phyloP scores from a whole-genome alignment of 2,329 filamentous ascomycete genomes.

The Endothia cerciana region DNA sequence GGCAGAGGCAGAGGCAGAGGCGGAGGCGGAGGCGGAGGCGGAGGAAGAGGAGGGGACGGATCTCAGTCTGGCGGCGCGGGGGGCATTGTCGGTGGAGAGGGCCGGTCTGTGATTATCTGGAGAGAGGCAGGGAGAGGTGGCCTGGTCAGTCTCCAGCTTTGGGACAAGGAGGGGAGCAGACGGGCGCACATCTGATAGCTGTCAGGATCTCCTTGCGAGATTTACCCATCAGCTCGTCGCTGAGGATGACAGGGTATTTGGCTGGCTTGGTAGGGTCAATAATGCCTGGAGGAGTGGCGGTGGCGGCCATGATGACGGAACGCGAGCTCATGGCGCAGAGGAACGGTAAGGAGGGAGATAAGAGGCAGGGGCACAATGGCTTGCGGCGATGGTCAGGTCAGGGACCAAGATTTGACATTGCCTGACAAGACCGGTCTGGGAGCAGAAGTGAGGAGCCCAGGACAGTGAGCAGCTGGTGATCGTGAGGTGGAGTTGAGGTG shows the following conservation, averaged over 20 bases:
- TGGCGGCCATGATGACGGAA: slow-evolving; percentile 35
- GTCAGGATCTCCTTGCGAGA: slow-evolving; percentile 62
- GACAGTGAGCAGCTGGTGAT: no score
- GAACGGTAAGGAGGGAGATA: no score
- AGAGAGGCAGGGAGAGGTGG: not conserved
- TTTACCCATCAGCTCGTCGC: slow-evolving; percentile 62
- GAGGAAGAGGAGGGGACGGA: slow-evolving; percentile 40
- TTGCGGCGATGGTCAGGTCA: no score
- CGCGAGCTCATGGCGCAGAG: no score
- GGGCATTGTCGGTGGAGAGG: slow-evolving; percentile 52
- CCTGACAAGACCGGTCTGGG: no score
- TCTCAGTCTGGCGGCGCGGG: slow-evolving; percentile 55
- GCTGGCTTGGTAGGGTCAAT: slow-evolving; percentile 64
- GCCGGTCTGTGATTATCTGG: slow-evolving; percentile 66
- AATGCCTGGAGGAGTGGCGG: slow-evolving; percentile 35
- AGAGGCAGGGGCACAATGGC: no score
- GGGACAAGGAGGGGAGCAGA: not conserved
- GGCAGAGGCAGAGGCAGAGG: slow-evolving; percentile 37
- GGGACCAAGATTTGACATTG: no score
- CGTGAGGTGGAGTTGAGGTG: no score
- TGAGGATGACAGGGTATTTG: slow-evolving; percentile 67
- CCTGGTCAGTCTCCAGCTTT: slow-evolving; percentile 15
- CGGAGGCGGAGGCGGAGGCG: slow-evolving; percentile 48
- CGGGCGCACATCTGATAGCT: slow-evolving; percentile 60
- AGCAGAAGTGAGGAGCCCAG: no score